Conservation (phyloP, 2,329 filamentous ascomycete species). For the Pseudogymnoascus pannorum region DNA sequence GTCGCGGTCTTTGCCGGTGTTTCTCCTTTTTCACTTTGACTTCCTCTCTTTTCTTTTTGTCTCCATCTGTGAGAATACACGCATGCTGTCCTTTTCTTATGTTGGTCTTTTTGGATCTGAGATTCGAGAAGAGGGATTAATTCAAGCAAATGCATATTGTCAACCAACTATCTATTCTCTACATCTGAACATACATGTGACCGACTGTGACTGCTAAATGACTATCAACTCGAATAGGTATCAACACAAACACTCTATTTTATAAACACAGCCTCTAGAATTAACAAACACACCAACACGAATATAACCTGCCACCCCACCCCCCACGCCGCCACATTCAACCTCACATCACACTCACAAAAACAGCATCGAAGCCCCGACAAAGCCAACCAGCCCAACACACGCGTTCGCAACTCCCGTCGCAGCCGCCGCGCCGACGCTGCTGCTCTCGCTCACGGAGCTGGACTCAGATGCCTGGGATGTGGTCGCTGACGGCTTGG, state of each 20-base stretch:
- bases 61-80: background rate
- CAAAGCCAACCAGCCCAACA: background rate
- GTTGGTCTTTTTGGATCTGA: background rate
- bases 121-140: slow-evolving; percentile 5
- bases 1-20: background rate
- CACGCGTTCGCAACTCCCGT: background rate
- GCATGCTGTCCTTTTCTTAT: background rate
- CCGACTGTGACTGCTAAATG: too few relatives aligned
- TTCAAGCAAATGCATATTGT: slow-evolving; percentile 3
- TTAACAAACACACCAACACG: background rate
- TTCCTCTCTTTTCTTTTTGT: background rate
- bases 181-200: background rate
- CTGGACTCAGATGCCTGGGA: background rate
- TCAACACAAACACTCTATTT: too few relatives aligned
- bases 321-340: background rate
- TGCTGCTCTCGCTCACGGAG: background rate
- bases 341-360: background rate
- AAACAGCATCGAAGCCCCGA: background rate
- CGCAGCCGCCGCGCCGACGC: background rate
- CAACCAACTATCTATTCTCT: background rate
- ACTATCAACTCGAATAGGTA: too few relatives aligned
- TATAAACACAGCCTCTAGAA: too few relatives aligned
- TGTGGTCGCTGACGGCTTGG: background rate
- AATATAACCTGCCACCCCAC: background rate
- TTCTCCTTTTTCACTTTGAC: background rate